phyloP scores from a whole-genome alignment of 495 filamentous ascomycete genomes.

The Achaetomiella virescens region DNA sequence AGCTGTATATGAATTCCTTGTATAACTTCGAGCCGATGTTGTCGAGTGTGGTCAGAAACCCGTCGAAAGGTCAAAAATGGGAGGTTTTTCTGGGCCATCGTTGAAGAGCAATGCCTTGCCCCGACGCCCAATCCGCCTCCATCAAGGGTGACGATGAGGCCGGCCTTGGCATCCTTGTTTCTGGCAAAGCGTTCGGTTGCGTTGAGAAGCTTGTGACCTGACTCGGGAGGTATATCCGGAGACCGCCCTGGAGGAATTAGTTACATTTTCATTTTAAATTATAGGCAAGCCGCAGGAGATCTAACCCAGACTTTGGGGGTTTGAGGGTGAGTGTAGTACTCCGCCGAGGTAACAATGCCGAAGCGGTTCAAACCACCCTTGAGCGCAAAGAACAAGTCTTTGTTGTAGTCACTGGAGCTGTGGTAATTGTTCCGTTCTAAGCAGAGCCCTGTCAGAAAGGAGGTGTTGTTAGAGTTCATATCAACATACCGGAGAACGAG shows the following conservation, averaged over 20 bases:
- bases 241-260: conserved; percentile 29
- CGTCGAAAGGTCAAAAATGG: conserved; percentile 52
- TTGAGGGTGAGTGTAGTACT: conserved; percentile 40
- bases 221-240: conserved; percentile 37
- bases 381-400: conserved; percentile 54
- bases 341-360: conserved; percentile 48
- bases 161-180: conserved; percentile 34
- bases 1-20: conserved; percentile 34
- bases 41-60: conserved; percentile 40
- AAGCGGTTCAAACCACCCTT: conserved; percentile 47
- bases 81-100: conserved; percentile 51
- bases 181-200: conserved; percentile 47
- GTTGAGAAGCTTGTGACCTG: conserved; percentile 38
- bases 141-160: conserved; percentile 49
- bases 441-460: not conserved
- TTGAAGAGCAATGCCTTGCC: conserved; percentile 54
- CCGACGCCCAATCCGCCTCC: conserved; percentile 40
- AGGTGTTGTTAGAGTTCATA: not conserved
- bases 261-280: no score
- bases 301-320: conserved; percentile 16
- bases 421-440: conserved; percentile 24
- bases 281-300: not conserved
- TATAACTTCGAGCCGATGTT: conserved; percentile 48
- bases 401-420: conserved; percentile 24
- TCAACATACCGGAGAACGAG: conserved; percentile 21